Evolutionary conservation across 2,329 filamentous ascomycete species (phyloP).

Genomic region (Claviceps humidiphila): DNA sequence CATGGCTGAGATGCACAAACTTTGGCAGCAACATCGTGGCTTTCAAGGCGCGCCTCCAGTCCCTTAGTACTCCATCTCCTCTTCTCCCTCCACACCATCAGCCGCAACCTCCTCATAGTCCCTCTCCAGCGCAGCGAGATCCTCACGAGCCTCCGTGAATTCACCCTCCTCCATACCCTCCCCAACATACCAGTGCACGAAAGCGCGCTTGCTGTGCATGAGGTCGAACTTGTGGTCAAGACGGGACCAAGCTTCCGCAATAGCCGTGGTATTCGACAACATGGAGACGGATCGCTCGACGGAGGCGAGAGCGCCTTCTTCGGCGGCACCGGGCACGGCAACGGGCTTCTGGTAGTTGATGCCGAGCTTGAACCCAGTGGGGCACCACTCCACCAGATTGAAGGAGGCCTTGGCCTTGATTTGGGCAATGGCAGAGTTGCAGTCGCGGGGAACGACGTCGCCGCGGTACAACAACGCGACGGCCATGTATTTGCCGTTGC

Average conservation of each 20-base stretch:
- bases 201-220: constrained; percentile 67
- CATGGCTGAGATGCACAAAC: neutral
- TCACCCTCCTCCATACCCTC: constrained; percentile 90
- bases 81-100: constrained; percentile 54
- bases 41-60: neutral
- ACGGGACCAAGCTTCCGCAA: constrained; percentile 59
- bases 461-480: constrained; percentile 60
- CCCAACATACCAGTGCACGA: constrained; percentile 70
- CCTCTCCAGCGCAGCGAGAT: constrained; percentile 72
- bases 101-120: constrained; percentile 76
- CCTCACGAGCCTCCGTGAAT: constrained; percentile 77
- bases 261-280: constrained; percentile 64
- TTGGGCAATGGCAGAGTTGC: constrained; percentile 50
- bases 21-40: neutral
- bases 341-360: constrained; percentile 62
- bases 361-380: constrained; percentile 62
- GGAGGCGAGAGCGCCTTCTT: constrained; percentile 45
- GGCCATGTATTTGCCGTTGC: constrained; percentile 67
- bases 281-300: constrained; percentile 54
- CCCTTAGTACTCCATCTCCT: constrained; percentile 64
- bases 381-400: constrained; percentile 65
- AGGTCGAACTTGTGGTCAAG: constrained; percentile 66
- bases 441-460: constrained; percentile 58
- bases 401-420: constrained; percentile 61
- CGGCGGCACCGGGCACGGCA: constrained; percentile 38